These are phyloP conservation scores for Fonsecaea pugnacius DNA, from an alignment of 2,329 filamentous ascomycete genomes.

Conservation along the genomic window DNA sequence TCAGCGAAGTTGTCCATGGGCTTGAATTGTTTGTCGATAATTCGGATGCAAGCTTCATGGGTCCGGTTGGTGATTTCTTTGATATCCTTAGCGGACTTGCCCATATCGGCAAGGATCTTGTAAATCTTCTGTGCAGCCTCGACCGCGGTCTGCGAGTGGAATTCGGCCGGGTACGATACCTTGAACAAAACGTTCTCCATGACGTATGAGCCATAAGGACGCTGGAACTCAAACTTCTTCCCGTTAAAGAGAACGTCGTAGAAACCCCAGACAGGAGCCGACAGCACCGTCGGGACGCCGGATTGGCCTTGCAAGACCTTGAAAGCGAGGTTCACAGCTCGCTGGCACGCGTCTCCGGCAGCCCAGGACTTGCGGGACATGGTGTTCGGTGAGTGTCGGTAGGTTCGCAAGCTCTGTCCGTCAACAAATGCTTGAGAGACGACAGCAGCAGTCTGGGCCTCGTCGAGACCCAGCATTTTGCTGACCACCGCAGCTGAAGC, in stretches of 20 bases:
- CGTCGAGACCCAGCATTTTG: slow-evolving; percentile 87
- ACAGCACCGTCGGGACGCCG: slow-evolving; percentile 89
- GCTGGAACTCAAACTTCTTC: slow-evolving; percentile 94
- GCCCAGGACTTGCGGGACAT: slow-evolving; percentile 99
- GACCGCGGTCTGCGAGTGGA: slow-evolving; percentile 84
- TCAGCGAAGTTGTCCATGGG: slow-evolving; percentile 99
- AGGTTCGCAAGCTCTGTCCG: slow-evolving; percentile 92
- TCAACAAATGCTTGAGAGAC: slow-evolving; percentile 98
- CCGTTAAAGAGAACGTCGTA: slow-evolving; percentile 98
- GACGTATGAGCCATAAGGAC: slow-evolving; percentile 95
- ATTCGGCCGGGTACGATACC: slow-evolving; percentile 90
- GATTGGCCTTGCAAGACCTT: slow-evolving; percentile 91
- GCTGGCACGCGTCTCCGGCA: slow-evolving; percentile 95
- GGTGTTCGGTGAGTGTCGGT: slow-evolving; percentile 97
- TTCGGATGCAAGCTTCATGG: slow-evolving; percentile 96
- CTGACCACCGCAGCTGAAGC: slow-evolving; percentile 92
- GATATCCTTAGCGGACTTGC: slow-evolving; percentile 92
- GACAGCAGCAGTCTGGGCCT: slow-evolving; percentile 90
- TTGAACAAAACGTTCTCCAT: slow-evolving; percentile 99
- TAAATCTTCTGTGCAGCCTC: slow-evolving; percentile 90
- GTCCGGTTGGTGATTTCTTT: slow-evolving; percentile 92
- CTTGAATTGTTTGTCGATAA: slow-evolving; percentile 99
- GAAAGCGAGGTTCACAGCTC: slow-evolving; percentile 85
- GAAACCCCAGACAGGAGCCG: slow-evolving; percentile 94
- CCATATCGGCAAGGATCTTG: slow-evolving; percentile 77